These are phyloP conservation scores for Panicum hallii DNA, from an alignment of 202 grass and related monocot genomes.

Conservation along the genomic window DNA sequence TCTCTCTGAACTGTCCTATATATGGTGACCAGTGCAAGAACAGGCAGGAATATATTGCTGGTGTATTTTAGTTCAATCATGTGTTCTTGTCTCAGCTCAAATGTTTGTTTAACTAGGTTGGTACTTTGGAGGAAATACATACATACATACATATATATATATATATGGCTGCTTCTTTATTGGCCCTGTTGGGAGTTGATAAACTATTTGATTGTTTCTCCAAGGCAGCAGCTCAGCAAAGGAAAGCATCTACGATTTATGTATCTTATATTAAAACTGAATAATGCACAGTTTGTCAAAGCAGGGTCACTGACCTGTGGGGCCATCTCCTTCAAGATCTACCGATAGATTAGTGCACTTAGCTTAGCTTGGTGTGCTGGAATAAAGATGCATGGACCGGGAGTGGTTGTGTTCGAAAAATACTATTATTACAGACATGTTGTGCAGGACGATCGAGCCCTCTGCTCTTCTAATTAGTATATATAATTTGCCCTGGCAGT, in stretches of 20 bases:
- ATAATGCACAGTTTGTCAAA: constrained; percentile 14
- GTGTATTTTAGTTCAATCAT: constrained; percentile 50
- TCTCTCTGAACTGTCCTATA: not conserved
- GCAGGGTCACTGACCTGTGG: constrained; percentile 14
- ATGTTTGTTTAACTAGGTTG: constrained; percentile 29
- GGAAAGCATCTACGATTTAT: not conserved
- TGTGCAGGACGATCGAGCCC: constrained; percentile 13
- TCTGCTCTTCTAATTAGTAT: not conserved
- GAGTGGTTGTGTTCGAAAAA: too few relatives aligned
- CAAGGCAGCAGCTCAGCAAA: constrained; percentile 25
- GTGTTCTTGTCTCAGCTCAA: not conserved
- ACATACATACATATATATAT: too few relatives aligned
- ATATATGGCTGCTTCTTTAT: too few relatives aligned
- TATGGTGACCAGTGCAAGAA: not conserved
- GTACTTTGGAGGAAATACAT: constrained; percentile 25
- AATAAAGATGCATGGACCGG: constrained; percentile 8
- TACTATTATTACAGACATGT: constrained; percentile 17
- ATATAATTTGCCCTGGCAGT: too few relatives aligned
- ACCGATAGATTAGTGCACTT: not conserved
- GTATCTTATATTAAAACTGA: not conserved
- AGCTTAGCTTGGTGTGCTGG: not conserved
- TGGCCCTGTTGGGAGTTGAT: too few relatives aligned
- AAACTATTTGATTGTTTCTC: constrained; percentile 15
- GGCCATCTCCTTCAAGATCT: constrained; percentile 11
- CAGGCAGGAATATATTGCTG: not conserved